Conservation (phyloP, 2,329 filamentous ascomycete genomes). For the Colletotrichum eremochloae region DNA sequence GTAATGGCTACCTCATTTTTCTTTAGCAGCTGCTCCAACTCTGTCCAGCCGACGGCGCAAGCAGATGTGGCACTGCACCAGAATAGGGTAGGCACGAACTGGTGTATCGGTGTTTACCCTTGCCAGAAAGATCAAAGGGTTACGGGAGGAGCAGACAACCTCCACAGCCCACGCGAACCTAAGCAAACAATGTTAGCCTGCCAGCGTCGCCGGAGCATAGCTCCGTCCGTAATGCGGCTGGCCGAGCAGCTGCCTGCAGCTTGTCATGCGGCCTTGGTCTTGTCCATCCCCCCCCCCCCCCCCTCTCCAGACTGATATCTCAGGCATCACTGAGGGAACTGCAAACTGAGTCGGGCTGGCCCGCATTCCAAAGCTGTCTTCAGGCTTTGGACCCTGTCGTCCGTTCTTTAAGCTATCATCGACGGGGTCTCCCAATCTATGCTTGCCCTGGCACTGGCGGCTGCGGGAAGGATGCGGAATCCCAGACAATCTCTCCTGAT, state of each 20-base stretch:
- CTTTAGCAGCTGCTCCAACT: background rate
- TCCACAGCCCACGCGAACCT: conserved; percentile 17
- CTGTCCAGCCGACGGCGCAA: conserved; percentile 17
- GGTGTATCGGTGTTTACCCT: too few species aligned
- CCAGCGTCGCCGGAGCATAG: background rate
- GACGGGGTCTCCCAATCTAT: conserved; percentile 19
- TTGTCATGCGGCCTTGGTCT: conserved; percentile 20
- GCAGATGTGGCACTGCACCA: conserved; percentile 3
- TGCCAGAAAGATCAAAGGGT: background rate
- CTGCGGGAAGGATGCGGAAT: conserved; percentile 25
- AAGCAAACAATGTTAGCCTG: conserved; percentile 21
- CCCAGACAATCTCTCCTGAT: conserved; percentile 16
- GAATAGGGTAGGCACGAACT: background rate
- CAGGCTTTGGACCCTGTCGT: conserved; percentile 21
- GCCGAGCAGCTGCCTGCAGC: conserved; percentile 33
- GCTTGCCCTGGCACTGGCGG: conserved; percentile 5
- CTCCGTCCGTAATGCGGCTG: conserved; percentile 27
- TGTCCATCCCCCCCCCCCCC: background rate
- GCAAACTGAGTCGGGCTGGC: conserved; percentile 2
- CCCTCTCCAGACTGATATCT: background rate
- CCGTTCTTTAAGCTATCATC: conserved; percentile 10
- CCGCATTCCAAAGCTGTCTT: conserved; percentile 10
- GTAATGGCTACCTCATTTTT: background rate
- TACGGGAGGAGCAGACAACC: conserved; percentile 4
- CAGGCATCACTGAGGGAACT: background rate